phyloP scores from a whole-genome alignment of 495 filamentous ascomycete genomes.

The Penicillium fimorum region DNA sequence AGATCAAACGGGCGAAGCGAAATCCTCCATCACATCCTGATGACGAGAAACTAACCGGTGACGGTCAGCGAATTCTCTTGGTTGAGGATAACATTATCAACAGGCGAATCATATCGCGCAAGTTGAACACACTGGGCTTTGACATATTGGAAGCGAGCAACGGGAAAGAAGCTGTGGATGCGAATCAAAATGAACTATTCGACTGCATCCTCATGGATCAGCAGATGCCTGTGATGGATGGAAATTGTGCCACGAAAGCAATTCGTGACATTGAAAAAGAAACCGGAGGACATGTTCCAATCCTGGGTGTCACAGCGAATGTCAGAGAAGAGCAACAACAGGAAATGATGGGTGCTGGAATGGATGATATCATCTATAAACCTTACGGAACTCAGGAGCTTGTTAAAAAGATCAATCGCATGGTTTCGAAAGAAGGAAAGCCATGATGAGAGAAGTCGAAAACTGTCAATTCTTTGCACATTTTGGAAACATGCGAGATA shows the following conservation, averaged over 20 bases:
- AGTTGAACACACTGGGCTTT: conserved; percentile 61
- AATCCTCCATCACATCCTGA: too few species aligned
- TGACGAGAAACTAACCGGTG: neutral
- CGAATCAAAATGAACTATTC: conserved; percentile 23
- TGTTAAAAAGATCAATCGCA: conserved; percentile 57
- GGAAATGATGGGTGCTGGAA: conserved; percentile 65
- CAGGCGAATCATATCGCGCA: conserved; percentile 64
- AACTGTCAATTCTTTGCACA: neutral
- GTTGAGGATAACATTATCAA: conserved; percentile 85
- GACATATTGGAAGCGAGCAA: conserved; percentile 68
- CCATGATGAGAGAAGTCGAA: neutral
- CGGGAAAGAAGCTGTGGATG: conserved; percentile 69
- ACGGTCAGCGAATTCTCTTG: conserved; percentile 54
- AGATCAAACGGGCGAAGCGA: neutral
- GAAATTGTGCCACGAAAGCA: conserved; percentile 62
- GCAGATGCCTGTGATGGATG: conserved; percentile 85
- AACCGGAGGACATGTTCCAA: conserved; percentile 58
- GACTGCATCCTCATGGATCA: conserved; percentile 77
- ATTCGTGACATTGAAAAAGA: conserved; percentile 62
- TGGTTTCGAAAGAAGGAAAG: conserved; percentile 1
- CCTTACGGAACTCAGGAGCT: conserved; percentile 74
- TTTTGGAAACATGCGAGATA: neutral
- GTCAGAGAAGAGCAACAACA: conserved; percentile 65
- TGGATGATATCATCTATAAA: conserved; percentile 81
- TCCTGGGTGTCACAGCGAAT: conserved; percentile 80